phyloP scores from a whole-genome alignment of 371 early-diverging fungal species.

The Mucor piriformis region DNA sequence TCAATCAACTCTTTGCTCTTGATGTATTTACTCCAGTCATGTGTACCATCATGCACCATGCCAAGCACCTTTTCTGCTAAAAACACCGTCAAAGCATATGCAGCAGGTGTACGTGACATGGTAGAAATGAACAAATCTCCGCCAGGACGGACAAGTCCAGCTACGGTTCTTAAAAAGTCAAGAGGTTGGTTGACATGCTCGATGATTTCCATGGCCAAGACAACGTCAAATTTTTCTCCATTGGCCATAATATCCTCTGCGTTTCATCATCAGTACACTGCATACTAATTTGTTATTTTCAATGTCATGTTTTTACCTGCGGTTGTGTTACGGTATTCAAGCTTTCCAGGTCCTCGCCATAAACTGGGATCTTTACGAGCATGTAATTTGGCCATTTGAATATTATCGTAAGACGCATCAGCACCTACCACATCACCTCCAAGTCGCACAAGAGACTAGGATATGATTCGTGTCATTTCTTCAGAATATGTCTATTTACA shows the following conservation, averaged over 20 bases:
- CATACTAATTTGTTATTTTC: not conserved
- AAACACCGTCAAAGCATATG: constrained; percentile 80
- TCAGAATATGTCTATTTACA: not conserved
- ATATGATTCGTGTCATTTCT: not conserved
- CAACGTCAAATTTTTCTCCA: constrained; percentile 75
- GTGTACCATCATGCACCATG: constrained; percentile 87
- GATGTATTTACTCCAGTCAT: constrained; percentile 86
- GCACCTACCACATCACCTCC: constrained; percentile 83
- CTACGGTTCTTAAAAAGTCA: constrained; percentile 70
- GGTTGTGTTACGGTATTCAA: constrained; percentile 73
- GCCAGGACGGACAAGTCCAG: constrained; percentile 65
- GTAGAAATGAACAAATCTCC: constrained; percentile 87
- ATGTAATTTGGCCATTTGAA: constrained; percentile 81
- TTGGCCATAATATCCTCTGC: constrained; percentile 59
- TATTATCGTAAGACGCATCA: constrained; percentile 86
- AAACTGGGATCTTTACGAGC: constrained; percentile 65
- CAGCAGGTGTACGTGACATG: constrained; percentile 83
- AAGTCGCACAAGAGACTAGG: constrained; percentile 77
- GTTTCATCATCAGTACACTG: not conserved
- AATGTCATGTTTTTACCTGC: constrained; percentile 28
- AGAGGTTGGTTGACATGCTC: constrained; percentile 88
- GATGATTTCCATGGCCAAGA: constrained; percentile 89
- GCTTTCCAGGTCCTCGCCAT: constrained; percentile 50
- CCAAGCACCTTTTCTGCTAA: constrained; percentile 83
- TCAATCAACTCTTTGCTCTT: constrained; percentile 30